Percentiles rank a stretch among this genome's conserved stretches.
phyloP scores from a whole-genome alignment of 768 basidiomycete genomes.

The Tylopilus plumbeoviolaceoides region DNA sequence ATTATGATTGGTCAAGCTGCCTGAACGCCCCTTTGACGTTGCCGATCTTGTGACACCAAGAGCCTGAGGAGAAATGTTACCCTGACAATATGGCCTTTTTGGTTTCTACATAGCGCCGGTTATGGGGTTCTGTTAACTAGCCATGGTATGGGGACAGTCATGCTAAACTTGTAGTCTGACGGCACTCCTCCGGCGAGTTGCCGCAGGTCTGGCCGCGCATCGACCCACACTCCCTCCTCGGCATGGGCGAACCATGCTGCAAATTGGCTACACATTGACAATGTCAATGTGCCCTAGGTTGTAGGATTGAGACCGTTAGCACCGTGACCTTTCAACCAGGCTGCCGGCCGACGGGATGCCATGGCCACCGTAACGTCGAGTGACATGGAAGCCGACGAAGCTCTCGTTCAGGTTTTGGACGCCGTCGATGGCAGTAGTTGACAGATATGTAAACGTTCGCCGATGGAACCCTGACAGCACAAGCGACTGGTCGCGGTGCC shows the following conservation, averaged over 20 bases:
- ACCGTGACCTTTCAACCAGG: neutral
- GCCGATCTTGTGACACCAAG: neutral
- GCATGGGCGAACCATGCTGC: neutral
- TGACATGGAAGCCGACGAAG: neutral
- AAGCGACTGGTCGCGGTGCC: constrained; percentile 7
- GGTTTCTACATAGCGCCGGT: constrained; percentile 2
- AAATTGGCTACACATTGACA: neutral
- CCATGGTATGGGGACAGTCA: neutral
- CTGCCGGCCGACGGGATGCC: neutral
- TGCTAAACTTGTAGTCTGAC: neutral
- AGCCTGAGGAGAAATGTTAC: neutral
- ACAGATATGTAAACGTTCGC: neutral
- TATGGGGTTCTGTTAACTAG: neutral
- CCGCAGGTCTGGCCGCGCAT: neutral
- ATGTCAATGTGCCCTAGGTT: neutral
- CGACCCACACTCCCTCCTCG: neutral
- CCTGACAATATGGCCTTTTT: constrained; percentile 2
- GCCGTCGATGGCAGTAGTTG: neutral
- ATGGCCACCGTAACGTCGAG: neutral
- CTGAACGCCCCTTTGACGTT: neutral
- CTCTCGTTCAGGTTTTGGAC: no score
- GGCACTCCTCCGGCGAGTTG: constrained; percentile 3
- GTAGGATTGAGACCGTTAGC: neutral
- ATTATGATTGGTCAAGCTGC: neutral
- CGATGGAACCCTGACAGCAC: neutral